A percentile compares a stretch with the other conserved stretches of the same genome.
These are phyloP conservation scores for Patellifolia procumbens DNA, from an alignment of 179 eudicot genomes.

Conservation along the genomic window DNA sequence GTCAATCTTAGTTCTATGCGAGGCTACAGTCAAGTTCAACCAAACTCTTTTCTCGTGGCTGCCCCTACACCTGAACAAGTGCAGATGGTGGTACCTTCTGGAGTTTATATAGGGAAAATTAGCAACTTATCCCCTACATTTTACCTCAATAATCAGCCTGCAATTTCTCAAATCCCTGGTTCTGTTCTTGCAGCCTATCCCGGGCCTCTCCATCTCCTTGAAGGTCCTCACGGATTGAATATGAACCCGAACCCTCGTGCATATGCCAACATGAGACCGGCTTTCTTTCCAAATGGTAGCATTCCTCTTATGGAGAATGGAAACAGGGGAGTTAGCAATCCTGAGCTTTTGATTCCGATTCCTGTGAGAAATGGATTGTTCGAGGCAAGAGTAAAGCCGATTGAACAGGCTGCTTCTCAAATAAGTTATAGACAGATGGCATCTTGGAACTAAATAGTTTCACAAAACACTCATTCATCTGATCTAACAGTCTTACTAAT, in stretches of 20 bases:
- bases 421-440: constrained; percentile 34
- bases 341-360: constrained; percentile 27
- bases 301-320: constrained; percentile 28
- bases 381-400: constrained; percentile 32
- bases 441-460: constrained; percentile 26
- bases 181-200: constrained; percentile 35
- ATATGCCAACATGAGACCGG: constrained; percentile 29
- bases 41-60: constrained; percentile 33
- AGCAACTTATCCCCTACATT: constrained; percentile 18
- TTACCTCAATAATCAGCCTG: constrained; percentile 29
- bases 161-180: constrained; percentile 31
- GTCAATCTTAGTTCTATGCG: constrained; percentile 42
- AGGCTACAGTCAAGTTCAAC: constrained; percentile 37
- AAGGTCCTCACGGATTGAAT: constrained; percentile 32
- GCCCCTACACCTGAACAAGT: constrained; percentile 38
- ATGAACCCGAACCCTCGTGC: constrained; percentile 25
- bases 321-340: constrained; percentile 23
- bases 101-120: constrained; percentile 32
- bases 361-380: constrained; percentile 28
- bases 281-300: constrained; percentile 29
- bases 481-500: constrained; percentile 25
- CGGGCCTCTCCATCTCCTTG: constrained; percentile 34
- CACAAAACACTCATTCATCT: constrained; percentile 8
- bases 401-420: constrained; percentile 35
- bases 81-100: constrained; percentile 38